Evolutionary conservation across 164 flowering plant species (phyloP).

Genomic region (Berberis vulgaris): DNA sequence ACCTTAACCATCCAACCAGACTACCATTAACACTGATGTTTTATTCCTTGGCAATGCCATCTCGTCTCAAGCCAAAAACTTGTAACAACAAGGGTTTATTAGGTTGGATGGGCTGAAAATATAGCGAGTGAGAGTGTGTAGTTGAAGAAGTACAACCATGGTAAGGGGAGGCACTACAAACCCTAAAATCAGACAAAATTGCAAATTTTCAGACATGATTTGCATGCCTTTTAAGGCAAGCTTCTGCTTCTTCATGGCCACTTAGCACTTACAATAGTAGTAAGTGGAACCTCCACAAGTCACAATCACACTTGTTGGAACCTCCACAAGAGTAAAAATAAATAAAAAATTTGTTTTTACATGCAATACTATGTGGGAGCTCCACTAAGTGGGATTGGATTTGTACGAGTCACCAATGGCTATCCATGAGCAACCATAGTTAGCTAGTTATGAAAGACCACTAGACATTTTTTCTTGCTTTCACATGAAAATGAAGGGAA

Average conservation of each 20-base stretch:
- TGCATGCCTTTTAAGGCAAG: too few species aligned
- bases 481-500: too few species aligned
- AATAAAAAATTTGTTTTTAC: not conserved
- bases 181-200: not conserved
- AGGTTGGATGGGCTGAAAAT: too few species aligned
- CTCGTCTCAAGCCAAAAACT: not conserved
- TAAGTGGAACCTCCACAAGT: constrained; percentile 7
- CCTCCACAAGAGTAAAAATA: too few species aligned
- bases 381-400: not conserved
- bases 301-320: not conserved
- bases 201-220: too few species aligned
- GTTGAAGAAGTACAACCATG: not conserved
- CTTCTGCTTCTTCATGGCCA: constrained; percentile 1
- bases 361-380: not conserved
- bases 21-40: not conserved
- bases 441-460: too few species aligned
- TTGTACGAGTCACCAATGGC: not conserved
- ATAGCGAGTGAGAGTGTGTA: not conserved
- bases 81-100: not conserved
- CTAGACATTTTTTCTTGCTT: too few species aligned
- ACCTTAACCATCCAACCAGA: too few species aligned
- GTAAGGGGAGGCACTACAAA: constrained; percentile 2
- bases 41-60: constrained; percentile 4
- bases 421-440: not conserved
- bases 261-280: not conserved